Evolutionary conservation across 129 eudicot species (phyloP).

Genomic region (Kitagawia praeruptora): DNA sequence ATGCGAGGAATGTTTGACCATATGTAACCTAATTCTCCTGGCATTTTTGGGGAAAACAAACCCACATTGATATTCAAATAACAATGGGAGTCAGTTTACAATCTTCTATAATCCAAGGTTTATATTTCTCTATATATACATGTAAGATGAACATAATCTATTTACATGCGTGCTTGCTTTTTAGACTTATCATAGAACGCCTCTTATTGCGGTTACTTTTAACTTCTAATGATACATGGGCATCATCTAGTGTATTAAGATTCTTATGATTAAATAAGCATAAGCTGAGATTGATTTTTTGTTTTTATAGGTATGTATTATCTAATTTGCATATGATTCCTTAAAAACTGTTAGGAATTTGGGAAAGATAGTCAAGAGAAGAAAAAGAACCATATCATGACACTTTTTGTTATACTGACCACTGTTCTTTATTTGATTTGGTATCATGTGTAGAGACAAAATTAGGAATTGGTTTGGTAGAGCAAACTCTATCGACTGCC

Average conservation of each 20-base stretch:
- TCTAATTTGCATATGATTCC: background rate
- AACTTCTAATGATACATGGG: background rate
- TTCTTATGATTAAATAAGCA: background rate
- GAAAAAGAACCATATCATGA: slow-evolving; percentile 79
- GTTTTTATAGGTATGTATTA: background rate
- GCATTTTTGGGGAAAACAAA: too few relatives aligned
- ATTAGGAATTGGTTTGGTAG: slow-evolving; percentile 80
- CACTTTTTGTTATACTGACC: slow-evolving; percentile 39
- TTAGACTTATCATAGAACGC: background rate
- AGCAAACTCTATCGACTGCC: slow-evolving; percentile 72
- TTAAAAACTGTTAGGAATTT: slow-evolving; percentile 35
- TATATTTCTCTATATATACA: background rate
- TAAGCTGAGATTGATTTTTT: background rate
- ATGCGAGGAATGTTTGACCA: background rate
- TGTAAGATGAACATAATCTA: background rate
- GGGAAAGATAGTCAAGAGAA: too few relatives aligned
- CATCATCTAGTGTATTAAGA: background rate
- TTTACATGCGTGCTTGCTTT: background rate
- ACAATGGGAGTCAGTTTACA: slow-evolving; percentile 63
- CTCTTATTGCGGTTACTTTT: background rate
- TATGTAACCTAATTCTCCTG: too few relatives aligned
- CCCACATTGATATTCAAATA: background rate
- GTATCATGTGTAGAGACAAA: slow-evolving; percentile 46
- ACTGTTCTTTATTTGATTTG: slow-evolving; percentile 11
- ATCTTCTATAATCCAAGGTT: slow-evolving; percentile 94